Base-by-base conservation (phyloP, 345 rosid species). In the Salix arbutifolia region DNA sequence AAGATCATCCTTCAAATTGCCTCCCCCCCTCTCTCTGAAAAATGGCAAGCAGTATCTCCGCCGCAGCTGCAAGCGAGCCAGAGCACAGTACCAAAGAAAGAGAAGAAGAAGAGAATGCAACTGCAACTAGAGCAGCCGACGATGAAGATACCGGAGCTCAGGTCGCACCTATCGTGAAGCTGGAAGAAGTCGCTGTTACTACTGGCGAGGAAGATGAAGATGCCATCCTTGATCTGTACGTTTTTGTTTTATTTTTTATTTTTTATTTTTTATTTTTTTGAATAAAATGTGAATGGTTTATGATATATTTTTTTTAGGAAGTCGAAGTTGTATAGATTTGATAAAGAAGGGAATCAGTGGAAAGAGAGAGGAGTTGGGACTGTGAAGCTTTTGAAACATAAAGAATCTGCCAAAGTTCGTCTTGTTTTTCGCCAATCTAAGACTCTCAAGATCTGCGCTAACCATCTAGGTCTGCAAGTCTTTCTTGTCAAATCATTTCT, bases 401-500 rank as follows among this genome's bases (percentile, higher is more conserved):
- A 91, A 72, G 89, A 75, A 48, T 81, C 86, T n/a, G 91, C 90
- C 18, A 96, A 91, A 74, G 93, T 93, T 73, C 92, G 99, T 56
- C 97, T 96, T 35, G 93, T 96, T 72, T 91, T 94, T 97, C 69
- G 98, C 94, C 79, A 96, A 74, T 90, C 95, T 4, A 96, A 92
- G 83, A 96, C 99, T 53, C 90, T 96, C 76, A 96, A 94, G 92
- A 94, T 96, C 95, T 96, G 99, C 65, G 99, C 98, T 67, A 96
- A 96, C 83, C 98, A 96, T 88, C 81, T 90, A 2, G 90, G 98
- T 91, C 28, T 25, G 86, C 74, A 13, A 6, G 16, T 14, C 6
- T 31, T 67, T 35, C 9, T 50, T 50, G 58, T 50, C 8, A 19
- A 18, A 50, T 6, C 8, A 35, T 16, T 18, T 65, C 33, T 30